These are phyloP conservation scores for Sarcodon aspratus DNA, from an alignment of 768 basidiomycete species.

Conservation along the genomic window DNA sequence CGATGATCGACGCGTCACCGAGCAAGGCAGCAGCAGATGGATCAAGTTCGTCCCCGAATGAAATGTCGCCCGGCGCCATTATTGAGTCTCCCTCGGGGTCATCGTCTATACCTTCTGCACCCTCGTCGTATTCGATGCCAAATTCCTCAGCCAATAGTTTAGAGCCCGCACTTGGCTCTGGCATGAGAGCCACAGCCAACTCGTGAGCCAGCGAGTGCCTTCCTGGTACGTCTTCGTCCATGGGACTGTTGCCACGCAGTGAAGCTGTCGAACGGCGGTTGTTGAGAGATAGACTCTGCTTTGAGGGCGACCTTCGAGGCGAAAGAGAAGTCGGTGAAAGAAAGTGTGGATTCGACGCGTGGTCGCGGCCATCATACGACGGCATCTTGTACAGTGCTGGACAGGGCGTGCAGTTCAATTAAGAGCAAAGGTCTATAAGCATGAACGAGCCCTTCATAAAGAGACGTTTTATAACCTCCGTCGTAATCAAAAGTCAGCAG, in stretches of 20 bases:
- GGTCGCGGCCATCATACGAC: constrained; percentile 3
- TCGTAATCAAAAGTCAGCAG: no score
- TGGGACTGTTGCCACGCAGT: constrained; percentile 29
- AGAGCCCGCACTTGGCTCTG: constrained; percentile 70
- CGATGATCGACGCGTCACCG: neutral
- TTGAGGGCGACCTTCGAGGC: constrained; percentile 19
- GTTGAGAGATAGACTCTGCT: constrained; percentile 16
- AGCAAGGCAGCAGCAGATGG: neutral
- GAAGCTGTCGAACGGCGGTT: constrained; percentile 39
- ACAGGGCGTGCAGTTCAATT: no score
- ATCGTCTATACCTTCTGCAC: constrained; percentile 72
- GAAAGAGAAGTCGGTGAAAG: constrained; percentile 12
- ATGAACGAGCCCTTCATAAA: no score
- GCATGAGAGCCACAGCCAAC: constrained; percentile 78
- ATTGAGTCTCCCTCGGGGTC: constrained; percentile 11
- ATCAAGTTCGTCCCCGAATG: constrained; percentile 4
- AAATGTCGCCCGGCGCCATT: constrained; percentile 20
- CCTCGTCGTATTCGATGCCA: constrained; percentile 83
- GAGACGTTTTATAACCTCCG: no score
- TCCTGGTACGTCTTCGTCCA: constrained; percentile 30
- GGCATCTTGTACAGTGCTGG: neutral
- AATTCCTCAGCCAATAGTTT: constrained; percentile 80
- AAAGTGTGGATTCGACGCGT: constrained; percentile 13
- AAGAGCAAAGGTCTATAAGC: no score
- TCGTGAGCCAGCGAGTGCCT: constrained; percentile 78